Percentiles rank a stretch among this genome's conserved stretches.
These are phyloP conservation scores for Chalaropsis thielavioides DNA, from an alignment of 2,329 filamentous ascomycete genomes.

Conservation along the genomic window DNA sequence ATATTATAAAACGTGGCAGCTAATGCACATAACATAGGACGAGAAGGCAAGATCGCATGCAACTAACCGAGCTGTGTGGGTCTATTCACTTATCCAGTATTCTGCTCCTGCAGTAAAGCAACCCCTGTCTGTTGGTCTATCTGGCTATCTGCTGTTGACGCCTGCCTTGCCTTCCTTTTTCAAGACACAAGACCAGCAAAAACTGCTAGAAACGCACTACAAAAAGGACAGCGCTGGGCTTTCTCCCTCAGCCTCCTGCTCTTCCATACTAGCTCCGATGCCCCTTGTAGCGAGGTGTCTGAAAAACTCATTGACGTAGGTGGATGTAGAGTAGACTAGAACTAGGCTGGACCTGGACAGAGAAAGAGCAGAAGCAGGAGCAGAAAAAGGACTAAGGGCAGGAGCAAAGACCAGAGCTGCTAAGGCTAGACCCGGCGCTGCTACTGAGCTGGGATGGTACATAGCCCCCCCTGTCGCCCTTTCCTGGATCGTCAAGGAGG, in stretches of 20 bases:
- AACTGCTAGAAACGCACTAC: neutral
- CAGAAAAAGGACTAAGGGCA: no score
- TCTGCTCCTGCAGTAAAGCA: no score
- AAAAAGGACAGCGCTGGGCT: neutral
- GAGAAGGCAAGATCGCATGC: neutral
- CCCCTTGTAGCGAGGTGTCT: neutral
- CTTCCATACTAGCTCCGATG: neutral
- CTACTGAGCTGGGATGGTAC: neutral
- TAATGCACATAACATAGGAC: no score
- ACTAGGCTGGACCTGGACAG: neutral
- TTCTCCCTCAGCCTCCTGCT: neutral
- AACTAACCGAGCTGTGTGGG: neutral
- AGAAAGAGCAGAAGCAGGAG: neutral
- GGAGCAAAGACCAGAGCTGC: no score
- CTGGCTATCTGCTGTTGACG: no score
- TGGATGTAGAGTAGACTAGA: neutral
- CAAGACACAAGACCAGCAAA: neutral
- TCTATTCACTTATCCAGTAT: neutral
- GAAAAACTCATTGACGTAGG: neutral
- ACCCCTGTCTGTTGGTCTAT: no score
- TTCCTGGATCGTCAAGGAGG: neutral
- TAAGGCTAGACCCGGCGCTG: no score
- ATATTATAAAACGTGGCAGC: no score
- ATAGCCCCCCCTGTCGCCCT: neutral
- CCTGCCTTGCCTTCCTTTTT: no score